A percentile compares a stretch with the other conserved stretches of the same genome.
Evolutionary conservation across 768 basidiomycete genomes (phyloP).

Genomic region (Tulasnella sp.): DNA sequence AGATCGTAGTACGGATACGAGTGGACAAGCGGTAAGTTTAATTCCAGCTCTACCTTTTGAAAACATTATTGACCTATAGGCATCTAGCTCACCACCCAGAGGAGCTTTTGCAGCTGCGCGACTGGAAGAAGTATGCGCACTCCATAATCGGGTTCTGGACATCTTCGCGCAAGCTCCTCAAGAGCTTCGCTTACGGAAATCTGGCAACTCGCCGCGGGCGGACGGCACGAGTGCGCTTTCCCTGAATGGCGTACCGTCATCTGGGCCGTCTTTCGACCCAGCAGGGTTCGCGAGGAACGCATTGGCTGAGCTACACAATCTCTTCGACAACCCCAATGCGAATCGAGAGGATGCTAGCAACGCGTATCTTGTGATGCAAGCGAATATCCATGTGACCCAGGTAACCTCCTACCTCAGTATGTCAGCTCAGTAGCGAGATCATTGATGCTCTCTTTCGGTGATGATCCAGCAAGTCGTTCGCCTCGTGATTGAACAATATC

Average conservation of each 20-base stretch:
- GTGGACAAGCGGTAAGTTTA: constrained; percentile 77
- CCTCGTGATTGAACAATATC: constrained; percentile 85
- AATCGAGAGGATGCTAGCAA: constrained; percentile 80
- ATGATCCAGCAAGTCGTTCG: constrained; percentile 71
- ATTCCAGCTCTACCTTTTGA: no score
- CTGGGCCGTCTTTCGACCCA: constrained; percentile 11
- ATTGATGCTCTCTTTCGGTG: background rate
- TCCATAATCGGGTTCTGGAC: constrained; percentile 63
- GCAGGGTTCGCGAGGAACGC: constrained; percentile 71
- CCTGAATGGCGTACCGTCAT: background rate
- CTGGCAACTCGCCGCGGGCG: background rate
- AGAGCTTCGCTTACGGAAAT: constrained; percentile 41
- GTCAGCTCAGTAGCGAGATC: no score
- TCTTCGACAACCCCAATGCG: constrained; percentile 85
- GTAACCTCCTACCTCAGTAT: no score
- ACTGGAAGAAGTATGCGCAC: constrained; percentile 70
- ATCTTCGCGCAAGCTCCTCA: constrained; percentile 68
- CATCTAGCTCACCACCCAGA: constrained; percentile 41
- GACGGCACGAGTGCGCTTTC: no score
- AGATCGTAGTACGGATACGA: constrained; percentile 75
- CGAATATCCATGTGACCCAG: constrained; percentile 86
- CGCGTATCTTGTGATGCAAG: constrained; percentile 83
- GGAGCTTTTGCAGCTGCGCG: constrained; percentile 76
- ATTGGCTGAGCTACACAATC: constrained; percentile 78
- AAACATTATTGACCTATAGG: no score